Percentiles rank a stretch among this genome's conserved stretches.
Evolutionary conservation across 148 eudicot genomes (phyloP).

Genomic region (Rhododendron ferrugineum): DNA sequence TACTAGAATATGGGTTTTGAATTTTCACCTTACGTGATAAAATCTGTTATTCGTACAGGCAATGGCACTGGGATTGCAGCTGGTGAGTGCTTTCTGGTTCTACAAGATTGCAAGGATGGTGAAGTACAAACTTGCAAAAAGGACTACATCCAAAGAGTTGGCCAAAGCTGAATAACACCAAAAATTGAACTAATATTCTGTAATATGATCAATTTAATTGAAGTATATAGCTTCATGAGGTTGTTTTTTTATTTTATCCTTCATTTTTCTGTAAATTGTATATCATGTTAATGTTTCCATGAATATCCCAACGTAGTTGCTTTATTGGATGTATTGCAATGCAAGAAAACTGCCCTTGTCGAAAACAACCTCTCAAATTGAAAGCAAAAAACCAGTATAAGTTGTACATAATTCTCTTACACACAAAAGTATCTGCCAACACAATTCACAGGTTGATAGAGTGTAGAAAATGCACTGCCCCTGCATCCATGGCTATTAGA

Average conservation of each 20-base stretch:
- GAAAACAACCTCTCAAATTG: not conserved
- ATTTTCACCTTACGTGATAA: not conserved
- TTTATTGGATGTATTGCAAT: not conserved
- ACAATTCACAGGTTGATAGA: not conserved
- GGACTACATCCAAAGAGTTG: conserved; percentile 21
- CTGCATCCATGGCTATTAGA: conserved; percentile 7
- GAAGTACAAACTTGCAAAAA: conserved; percentile 47
- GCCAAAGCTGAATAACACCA: not conserved
- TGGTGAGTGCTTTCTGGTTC: conserved; percentile 92
- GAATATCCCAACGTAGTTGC: not conserved
- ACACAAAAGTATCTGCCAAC: not conserved
- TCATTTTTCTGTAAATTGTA: not conserved
- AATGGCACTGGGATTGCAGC: conserved; percentile 80
- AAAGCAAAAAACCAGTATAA: not conserved
- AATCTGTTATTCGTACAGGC: conserved; percentile 36
- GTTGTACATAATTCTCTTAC: not conserved
- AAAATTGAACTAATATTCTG: not conserved
- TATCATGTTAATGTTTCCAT: not conserved
- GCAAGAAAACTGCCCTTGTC: not conserved
- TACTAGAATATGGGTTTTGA: not conserved
- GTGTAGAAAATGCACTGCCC: conserved; percentile 10
- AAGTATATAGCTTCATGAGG: not conserved
- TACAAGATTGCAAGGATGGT: conserved; percentile 83
- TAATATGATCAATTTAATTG: not conserved
- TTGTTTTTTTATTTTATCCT: not conserved